Evolutionary conservation across 176 grass and related monocot species (phyloP), one percentile per base, ranked within the genome.

Genomic region (Oryza glumipatula): DNA sequence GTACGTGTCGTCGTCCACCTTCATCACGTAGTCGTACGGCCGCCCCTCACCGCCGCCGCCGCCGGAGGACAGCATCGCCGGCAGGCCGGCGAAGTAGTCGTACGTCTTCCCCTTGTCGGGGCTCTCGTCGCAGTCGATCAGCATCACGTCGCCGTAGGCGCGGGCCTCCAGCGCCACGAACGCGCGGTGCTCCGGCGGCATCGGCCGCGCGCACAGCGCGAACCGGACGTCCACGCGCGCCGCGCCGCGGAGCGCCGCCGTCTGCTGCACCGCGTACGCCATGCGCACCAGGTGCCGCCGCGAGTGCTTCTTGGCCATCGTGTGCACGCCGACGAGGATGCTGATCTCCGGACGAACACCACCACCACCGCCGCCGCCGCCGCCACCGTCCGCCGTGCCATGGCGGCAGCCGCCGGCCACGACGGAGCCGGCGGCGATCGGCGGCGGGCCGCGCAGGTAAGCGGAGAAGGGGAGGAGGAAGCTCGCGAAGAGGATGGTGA

Each of bases 1-100:
- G 85, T 93, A 98, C 68, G 93, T 92, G 87, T 98, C 93, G 74
- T 98, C 93, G 51, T 98, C 95, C 61, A 85, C 88, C 92, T 98
- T 98, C 82, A 93, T 86, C 45, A 89, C 91, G 72, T 93, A 98
- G 86, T 98, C 92, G 75, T 95, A 98, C 8, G 92, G 82, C 0
- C 35, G 72, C 0, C 26, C 30, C 30, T 32, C 0, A 24, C 21
- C 43, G 54, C 7, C 65, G 61, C 19, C 70, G 48, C 22, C 65
- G 76, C 5, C 38, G 38, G 38, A 0, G 9, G 43, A 44, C 9
- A 88, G 68, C 70, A 89, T 81, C 8, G 19, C 24, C 3, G 92
- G 89, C 9, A 92, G 74, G 65, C 79, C 48, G 26, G 92, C 71
- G 87, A 94, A 94, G 87, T 92, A 94, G 26, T 70, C 38, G 92